phyloP scores from a whole-genome alignment of 768 basidiomycete species.

The Termitomyces sp. region DNA sequence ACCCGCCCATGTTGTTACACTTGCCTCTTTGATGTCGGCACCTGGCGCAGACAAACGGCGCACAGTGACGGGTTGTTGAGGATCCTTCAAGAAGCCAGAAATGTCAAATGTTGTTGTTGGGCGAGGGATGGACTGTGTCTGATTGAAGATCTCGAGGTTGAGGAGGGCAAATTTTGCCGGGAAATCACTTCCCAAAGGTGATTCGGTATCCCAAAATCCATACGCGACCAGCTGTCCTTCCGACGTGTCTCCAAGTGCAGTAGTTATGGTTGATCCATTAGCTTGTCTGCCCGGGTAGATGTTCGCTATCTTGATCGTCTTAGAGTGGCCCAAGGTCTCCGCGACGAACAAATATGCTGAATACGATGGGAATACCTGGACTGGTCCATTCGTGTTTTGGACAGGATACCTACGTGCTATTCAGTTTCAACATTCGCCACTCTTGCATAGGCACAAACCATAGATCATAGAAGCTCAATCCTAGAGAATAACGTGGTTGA shows the following conservation, averaged over 20 bases:
- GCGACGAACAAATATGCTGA: slow-evolving; percentile 47
- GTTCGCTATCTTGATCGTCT: slow-evolving; percentile 40
- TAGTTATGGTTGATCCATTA: slow-evolving; percentile 51
- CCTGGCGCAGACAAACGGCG: slow-evolving; percentile 44
- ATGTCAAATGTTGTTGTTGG: slow-evolving; percentile 44
- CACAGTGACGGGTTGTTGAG: slow-evolving; percentile 28
- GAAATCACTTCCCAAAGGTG: slow-evolving; percentile 22
- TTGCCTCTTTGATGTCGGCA: slow-evolving; percentile 40
- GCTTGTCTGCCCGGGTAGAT: slow-evolving; percentile 48
- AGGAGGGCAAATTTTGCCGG: slow-evolving; percentile 45
- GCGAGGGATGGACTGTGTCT: slow-evolving; percentile 36
- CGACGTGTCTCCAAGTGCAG: slow-evolving; percentile 42
- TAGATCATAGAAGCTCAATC: slow-evolving; percentile 42
- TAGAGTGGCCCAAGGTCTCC: slow-evolving; percentile 43
- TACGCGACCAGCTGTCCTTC: slow-evolving; percentile 48
- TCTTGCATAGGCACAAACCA: slow-evolving; percentile 28
- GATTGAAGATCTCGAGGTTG: slow-evolving; percentile 49
- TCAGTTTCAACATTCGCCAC: background rate
- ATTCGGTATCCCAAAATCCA: slow-evolving; percentile 42
- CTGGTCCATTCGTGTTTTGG: slow-evolving; percentile 42
- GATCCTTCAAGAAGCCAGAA: slow-evolving; percentile 31
- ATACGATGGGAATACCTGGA: slow-evolving; percentile 52
- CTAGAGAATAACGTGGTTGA: slow-evolving; percentile 11
- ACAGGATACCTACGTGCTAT: slow-evolving; percentile 37
- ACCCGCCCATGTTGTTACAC: slow-evolving; percentile 47